Evolutionary conservation across 495 filamentous ascomycete genomes (phyloP).

Genomic region (Hypomontagnella submonticulosa): DNA sequence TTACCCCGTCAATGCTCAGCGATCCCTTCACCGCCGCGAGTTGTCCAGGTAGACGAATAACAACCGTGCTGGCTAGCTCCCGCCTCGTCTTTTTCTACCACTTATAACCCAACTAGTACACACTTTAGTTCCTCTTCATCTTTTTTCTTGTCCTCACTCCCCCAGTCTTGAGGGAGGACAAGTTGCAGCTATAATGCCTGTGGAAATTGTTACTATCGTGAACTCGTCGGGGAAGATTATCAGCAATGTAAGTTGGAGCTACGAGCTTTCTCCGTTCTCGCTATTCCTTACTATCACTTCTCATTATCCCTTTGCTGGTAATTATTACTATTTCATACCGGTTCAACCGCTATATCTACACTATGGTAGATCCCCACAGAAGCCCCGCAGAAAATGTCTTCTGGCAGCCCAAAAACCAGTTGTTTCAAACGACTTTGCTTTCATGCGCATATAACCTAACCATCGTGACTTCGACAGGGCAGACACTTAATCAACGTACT

Average conservation of each 20-base stretch:
- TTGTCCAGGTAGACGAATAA: constrained; percentile 33
- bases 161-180: constrained; percentile 19
- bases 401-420: constrained; percentile 3
- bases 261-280: constrained; percentile 6
- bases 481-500: constrained; percentile 88
- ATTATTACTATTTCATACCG: not conserved
- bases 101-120: constrained; percentile 27
- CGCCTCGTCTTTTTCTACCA: constrained; percentile 40
- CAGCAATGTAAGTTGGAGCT: constrained; percentile 74
- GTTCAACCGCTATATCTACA: constrained; percentile 8
- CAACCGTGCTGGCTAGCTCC: constrained; percentile 38
- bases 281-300: not conserved
- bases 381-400: constrained; percentile 26
- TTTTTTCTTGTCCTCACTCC: constrained; percentile 15
- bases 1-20: constrained; percentile 40
- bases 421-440: not conserved
- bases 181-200: constrained; percentile 54
- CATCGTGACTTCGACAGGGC: constrained; percentile 63
- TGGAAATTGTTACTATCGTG: constrained; percentile 86
- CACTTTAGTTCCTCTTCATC: constrained; percentile 7
- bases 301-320: not conserved
- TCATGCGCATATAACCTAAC: constrained; percentile 25
- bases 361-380: constrained; percentile 42
- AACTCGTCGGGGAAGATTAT: constrained; percentile 94
- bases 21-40: constrained; percentile 45